A percentile compares a stretch with the other conserved stretches of the same genome.
These are phyloP conservation scores for Saururus chinensis DNA, from an alignment of 164 flowering plant genomes.

Conservation along the genomic window DNA sequence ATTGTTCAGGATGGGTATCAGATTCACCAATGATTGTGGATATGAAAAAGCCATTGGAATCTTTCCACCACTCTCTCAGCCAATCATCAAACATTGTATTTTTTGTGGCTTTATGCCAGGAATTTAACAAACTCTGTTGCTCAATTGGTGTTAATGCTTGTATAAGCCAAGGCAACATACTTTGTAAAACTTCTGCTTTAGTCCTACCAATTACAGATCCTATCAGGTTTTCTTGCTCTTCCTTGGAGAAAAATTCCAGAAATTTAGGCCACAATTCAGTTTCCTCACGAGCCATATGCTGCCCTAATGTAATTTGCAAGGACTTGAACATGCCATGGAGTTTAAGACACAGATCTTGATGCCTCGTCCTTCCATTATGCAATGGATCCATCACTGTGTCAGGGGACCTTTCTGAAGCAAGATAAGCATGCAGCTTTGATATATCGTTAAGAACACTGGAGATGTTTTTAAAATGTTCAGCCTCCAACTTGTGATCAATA, in stretches of 20 bases:
- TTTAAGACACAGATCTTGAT: slow-evolving; percentile 33
- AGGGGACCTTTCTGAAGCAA: slow-evolving; percentile 11
- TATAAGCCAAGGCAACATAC: slow-evolving; percentile 80
- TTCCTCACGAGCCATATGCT: slow-evolving; percentile 70
- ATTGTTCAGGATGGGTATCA: slow-evolving; percentile 17
- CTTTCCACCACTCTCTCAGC: slow-evolving; percentile 88
- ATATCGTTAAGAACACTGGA: slow-evolving; percentile 44
- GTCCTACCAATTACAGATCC: slow-evolving; percentile 71
- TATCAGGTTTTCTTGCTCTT: slow-evolving; percentile 72
- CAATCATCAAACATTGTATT: slow-evolving; percentile 85
- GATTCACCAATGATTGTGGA: slow-evolving; percentile 12
- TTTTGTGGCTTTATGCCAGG: slow-evolving; percentile 56
- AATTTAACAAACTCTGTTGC: slow-evolving; percentile 43
- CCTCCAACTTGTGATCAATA: slow-evolving; percentile 68
- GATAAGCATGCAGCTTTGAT: slow-evolving; percentile 23
- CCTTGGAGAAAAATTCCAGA: slow-evolving; percentile 40
- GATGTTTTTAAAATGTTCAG: slow-evolving; percentile 33
- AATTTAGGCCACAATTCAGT: slow-evolving; percentile 67
- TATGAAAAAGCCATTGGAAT: slow-evolving; percentile 13
- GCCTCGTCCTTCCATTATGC: slow-evolving; percentile 18
- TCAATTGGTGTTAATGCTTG: slow-evolving; percentile 46
- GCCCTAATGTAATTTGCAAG: slow-evolving; percentile 34
- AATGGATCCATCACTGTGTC: slow-evolving; percentile 5
- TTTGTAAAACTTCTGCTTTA: slow-evolving; percentile 56
- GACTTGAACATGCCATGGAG: slow-evolving; percentile 61